Evolutionary conservation across 371 early-diverging fungal genomes (phyloP), one percentile per base, ranked within the genome.

Genomic region (Rhizopus microsporus): DNA sequence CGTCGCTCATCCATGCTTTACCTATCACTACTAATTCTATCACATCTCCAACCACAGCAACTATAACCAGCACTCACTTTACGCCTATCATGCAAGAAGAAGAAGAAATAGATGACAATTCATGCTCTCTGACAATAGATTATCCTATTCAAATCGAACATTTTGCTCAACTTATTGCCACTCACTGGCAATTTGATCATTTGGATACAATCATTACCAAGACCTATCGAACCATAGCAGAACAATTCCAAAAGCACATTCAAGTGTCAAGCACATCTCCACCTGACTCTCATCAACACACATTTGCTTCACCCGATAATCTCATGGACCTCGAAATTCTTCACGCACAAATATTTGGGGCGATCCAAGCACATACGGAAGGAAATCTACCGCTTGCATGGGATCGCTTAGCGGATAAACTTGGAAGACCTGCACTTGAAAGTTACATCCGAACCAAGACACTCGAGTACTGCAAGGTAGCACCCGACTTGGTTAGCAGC

Each of bases 121-220:
- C 7, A 43, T 43, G 16, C 3, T 43, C 44, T n/a, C 16, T n/a
- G 3, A 43, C 38, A 37, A 29, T 29, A 42, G 56, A 62, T 5
- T 58, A 51, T 16, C 32, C 35, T 17, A 55, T 67, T 17, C 51
- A 59, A 10, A 46, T 70, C 7, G 77, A 76, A 40, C 71, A 61
- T 10, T 64, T 76, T 59, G 66, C 71, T n/a, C 71, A 76, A 34
- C 67, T 71, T 8, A 16, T 76, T 37, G 59, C 77, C 3, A 73
- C 73, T 9, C 77, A 76, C 32, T 72, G 73, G 73, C 71, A 73
- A 31, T 76, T 68, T 56, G 77, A 76, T 42, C 77, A 76, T 57
- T 45, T 76, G 12, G 77, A 76, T 31, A 51, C 69, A 5, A 71
- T 76, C 29, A 56, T 62, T n/a, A 53, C 71, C 9, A 57, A 57